phyloP scores from a whole-genome alignment of 225 moss, liverwort and hornwort genomes.

The Pseudisothecium myosuroides region DNA sequence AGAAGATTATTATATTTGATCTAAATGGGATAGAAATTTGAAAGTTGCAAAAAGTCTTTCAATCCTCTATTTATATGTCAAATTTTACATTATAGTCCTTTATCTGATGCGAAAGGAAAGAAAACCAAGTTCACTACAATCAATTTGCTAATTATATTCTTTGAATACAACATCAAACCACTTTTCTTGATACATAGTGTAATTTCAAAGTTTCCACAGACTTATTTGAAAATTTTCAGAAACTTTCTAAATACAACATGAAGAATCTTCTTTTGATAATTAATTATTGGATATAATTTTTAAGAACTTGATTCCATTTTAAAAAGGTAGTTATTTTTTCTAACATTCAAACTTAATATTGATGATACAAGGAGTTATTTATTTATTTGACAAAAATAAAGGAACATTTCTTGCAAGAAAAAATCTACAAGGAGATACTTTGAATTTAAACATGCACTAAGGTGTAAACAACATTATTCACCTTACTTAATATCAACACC shows the following conservation, averaged over 20 bases:
- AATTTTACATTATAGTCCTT: no score
- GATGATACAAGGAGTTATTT: neutral
- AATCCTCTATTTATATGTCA: no score
- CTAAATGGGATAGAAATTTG: neutral
- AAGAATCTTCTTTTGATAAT: neutral
- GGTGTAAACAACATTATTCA: no score
- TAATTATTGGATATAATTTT: no score
- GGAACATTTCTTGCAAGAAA: no score
- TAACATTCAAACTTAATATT: neutral
- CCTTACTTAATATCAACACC: neutral
- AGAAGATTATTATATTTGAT: neutral
- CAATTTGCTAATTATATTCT: neutral
- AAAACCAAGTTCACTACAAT: neutral
- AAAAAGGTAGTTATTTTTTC: neutral
- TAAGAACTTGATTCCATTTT: neutral
- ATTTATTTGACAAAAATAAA: no score
- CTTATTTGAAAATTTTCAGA: neutral
- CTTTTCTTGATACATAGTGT: neutral
- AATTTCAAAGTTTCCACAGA: neutral
- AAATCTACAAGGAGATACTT: neutral
- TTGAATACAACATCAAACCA: neutral
- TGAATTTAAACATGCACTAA: neutral
- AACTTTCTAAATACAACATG: no score
- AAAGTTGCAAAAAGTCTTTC: neutral
- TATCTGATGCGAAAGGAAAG: fast-evolving